Evolutionary conservation across 2,329 filamentous ascomycete genomes (phyloP), one percentile per base, ranked within the genome.

Genomic region (Ambrosiella beaveri): DNA sequence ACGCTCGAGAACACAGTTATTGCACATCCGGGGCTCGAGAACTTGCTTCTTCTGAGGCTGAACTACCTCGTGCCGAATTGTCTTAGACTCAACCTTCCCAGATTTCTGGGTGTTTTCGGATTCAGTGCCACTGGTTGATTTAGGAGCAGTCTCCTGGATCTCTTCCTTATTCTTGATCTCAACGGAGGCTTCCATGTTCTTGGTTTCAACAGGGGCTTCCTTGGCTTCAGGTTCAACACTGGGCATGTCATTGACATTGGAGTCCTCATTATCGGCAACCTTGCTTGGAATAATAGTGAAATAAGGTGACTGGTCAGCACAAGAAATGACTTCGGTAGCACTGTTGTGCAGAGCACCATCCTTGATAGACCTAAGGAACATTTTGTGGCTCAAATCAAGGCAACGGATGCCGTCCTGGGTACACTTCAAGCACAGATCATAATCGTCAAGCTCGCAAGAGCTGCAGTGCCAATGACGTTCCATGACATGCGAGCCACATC

Each of bases 381-480:
- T 76, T 90, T 89, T 96, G 72, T 98, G 93, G 62, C 81, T 79
- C 37, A 84, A 78, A 59, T 83, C 83, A 62, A 82, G 79, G 74
- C 94, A 98, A 45, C 86, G 79, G 59, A 85, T 76, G 62, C 90
- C 90, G 47, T 76, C 73, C 54, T 82, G 78, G 53, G 96, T 81
- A 66, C 93, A 98, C 5, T 74, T 70, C 63, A 82, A 78, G 75
- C 94, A 98, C 37, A 98, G 79, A 67, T 98, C 93, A 66, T 90
- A 98, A 69, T 98, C 93, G 45, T 91, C 93, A 59, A 85, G 81
- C 63, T 97, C 88, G 68, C 93, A 98, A 59, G 86, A 87, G 63
- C 86, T 86, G 75, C 94, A 98, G 72, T 98, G 93, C 70, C 87
- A 98, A 71, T 98, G 91, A 56, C 82, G 79, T 64, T 88, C 82